Conservation (phyloP, 2,329 filamentous ascomycete species). For the Delphinella strobiligena region DNA sequence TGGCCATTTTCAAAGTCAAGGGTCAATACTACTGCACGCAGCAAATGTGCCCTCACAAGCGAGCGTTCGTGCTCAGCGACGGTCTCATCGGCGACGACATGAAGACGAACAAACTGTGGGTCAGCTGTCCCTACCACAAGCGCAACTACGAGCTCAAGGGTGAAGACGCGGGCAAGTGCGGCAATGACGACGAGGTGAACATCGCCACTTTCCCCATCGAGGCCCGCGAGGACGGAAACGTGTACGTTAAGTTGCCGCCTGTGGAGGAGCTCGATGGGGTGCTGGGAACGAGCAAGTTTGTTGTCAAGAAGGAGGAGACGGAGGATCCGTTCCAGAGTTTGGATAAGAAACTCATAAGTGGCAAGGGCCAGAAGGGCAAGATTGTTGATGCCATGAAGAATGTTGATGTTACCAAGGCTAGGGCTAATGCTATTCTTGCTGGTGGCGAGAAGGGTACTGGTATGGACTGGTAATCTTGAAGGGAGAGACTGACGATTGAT, state of each 20-base stretch:
- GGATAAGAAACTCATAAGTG: conserved; percentile 44
- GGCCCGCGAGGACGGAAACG: conserved; percentile 60
- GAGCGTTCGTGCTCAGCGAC: conserved; percentile 79
- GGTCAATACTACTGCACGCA: conserved; percentile 76
- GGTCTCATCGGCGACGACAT: conserved; percentile 63
- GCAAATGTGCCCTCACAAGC: conserved; percentile 92
- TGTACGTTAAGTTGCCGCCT: conserved; percentile 71
- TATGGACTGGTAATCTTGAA: conserved; percentile 29
- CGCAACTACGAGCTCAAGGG: conserved; percentile 71
- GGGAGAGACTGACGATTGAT: conserved; percentile 1
- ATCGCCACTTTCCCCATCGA: conserved; percentile 76
- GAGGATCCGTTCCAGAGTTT: conserved; percentile 42
- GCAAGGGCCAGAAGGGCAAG: conserved; percentile 41
- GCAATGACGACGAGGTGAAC: conserved; percentile 60
- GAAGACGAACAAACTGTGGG: conserved; percentile 56
- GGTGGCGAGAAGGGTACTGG: conserved; percentile 32
- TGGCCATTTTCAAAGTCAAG: conserved; percentile 73
- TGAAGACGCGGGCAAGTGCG: conserved; percentile 54
- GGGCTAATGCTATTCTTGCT: conserved; percentile 32
- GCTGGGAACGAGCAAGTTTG: conserved; percentile 68
- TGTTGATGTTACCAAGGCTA: conserved; percentile 31
- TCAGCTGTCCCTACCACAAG: conserved; percentile 82
- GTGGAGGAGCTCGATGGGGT: conserved; percentile 69
- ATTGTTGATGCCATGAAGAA: conserved; percentile 32
- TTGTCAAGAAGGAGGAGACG: conserved; percentile 60